A percentile compares a stretch with the other conserved stretches of the same genome.
These are phyloP conservation scores for Elymus sibiricus DNA, from an alignment of 176 grass and related monocot species.

Conservation along the genomic window DNA sequence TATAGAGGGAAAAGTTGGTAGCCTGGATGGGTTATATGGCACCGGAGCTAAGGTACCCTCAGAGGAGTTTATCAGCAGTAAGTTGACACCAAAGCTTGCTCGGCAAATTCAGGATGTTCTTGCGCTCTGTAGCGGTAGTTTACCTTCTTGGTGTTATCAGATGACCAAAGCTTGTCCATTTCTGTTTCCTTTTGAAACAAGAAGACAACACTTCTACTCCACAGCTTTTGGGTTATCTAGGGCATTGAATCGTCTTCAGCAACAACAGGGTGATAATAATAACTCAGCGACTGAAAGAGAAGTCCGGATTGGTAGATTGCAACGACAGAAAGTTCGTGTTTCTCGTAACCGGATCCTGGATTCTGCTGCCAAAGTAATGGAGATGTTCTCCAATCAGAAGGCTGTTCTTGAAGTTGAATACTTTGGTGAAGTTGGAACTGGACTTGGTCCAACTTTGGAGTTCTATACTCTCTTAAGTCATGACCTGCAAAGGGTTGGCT, in stretches of 20 bases:
- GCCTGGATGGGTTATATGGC: slow-evolving; percentile 41
- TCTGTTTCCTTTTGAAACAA: slow-evolving; percentile 86
- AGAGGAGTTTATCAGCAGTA: slow-evolving; percentile 79
- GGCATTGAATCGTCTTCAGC: slow-evolving; percentile 86
- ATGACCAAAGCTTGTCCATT: slow-evolving; percentile 84
- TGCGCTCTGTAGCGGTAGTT: slow-evolving; percentile 84
- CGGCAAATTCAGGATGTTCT: slow-evolving; percentile 92
- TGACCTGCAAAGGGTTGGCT: slow-evolving; percentile 62
- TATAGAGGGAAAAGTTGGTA: slow-evolving; percentile 52
- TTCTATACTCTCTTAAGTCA: slow-evolving; percentile 92
- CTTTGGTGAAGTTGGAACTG: slow-evolving; percentile 94
- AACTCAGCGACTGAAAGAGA: slow-evolving; percentile 68
- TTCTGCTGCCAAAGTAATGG: slow-evolving; percentile 94
- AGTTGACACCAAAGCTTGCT: slow-evolving; percentile 83
- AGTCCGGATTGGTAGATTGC: slow-evolving; percentile 63
- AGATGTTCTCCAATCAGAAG: slow-evolving; percentile 83
- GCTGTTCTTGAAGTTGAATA: slow-evolving; percentile 96
- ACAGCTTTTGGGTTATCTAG: slow-evolving; percentile 90
- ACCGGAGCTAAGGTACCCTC: slow-evolving; percentile 44
- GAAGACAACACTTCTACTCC: slow-evolving; percentile 84
- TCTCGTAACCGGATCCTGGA: slow-evolving; percentile 81
- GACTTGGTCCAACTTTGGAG: slow-evolving; percentile 86
- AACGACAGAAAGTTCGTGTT: slow-evolving; percentile 93
- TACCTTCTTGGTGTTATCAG: slow-evolving; percentile 90
- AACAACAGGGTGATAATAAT: slow-evolving; percentile 71